Base-by-base conservation (phyloP, 2,329 filamentous ascomycete species). In the Ceratocystis harringtonii region DNA sequence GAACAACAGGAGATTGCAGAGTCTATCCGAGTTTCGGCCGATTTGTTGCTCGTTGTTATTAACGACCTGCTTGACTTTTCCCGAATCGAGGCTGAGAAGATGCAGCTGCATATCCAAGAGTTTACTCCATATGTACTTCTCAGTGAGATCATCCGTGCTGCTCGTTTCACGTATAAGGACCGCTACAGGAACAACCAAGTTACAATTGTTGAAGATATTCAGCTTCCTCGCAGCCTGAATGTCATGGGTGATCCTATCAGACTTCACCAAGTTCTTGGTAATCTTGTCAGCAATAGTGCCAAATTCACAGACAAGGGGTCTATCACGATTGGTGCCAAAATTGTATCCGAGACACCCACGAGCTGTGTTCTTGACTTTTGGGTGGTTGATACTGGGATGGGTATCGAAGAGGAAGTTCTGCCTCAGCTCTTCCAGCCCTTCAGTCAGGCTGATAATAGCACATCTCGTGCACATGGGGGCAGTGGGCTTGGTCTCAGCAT, bases 1-100 rank as follows among this genome's bases (percentile, higher is more conserved):
- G 89, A 95, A 68, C 89, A 95, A 73, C 80, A 85, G 41, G 90
- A 95, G 69, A 94, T 91, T 79, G 88, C 89, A 3, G 90, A 95
- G 72, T 92, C 90, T 17, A 94, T 95, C 65, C 84, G 90, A 62
- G 82, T 92, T 41, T 95, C 89, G 61, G 90, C 90, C 0, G 91
- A 96, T 72, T 84, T 94, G 17, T 77, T 96, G 15, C 79, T 96
- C 30, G 94, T 91, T 0, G 90, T 96, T 61, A 96, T 96, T 76
- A 96, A 96, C 72, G 92, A 97, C 72, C 96, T 96, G 64, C 79
- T 96, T 3, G 92, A 97, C 75, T 95, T 96, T 73, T 96, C 91
- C 32, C 95, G 95, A 74, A 90, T 94, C 77, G 90, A 95, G 73
- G 90, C 88, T 2, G 89, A 92, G 70, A 87, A 90, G 73, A 86